phyloP scores from a whole-genome alignment of 148 eudicot genomes.

The Gaultheria prostrata region DNA sequence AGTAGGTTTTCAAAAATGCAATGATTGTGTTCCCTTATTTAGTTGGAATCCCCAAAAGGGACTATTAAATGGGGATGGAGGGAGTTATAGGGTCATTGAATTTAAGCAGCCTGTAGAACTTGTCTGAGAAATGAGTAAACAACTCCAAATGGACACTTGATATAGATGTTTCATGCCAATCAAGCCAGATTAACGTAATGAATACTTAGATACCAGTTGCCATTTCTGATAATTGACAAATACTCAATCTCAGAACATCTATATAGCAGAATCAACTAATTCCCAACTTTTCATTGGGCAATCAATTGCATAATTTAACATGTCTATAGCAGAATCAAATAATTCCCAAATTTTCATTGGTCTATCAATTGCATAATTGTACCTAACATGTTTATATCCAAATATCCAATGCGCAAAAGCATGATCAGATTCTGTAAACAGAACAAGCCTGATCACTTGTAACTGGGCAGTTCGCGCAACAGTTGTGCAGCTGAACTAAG shows the following conservation, averaged over 20 bases:
- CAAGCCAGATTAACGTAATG: not conserved
- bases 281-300: too few relatives aligned
- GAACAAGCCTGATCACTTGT: not conserved
- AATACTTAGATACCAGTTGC: not conserved
- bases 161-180: not conserved
- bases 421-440: not conserved
- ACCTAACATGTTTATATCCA: too few relatives aligned
- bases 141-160: not conserved
- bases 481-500: not conserved
- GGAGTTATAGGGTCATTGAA: not conserved
- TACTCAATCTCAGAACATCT: not conserved
- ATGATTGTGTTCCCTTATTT: too few relatives aligned
- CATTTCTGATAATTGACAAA: not conserved
- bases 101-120: not conserved
- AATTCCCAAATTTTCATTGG: not conserved
- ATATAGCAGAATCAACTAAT: too few relatives aligned
- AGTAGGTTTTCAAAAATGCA: too few relatives aligned
- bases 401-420: not conserved
- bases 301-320: too few relatives aligned
- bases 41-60: too few relatives aligned
- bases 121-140: not conserved
- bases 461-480: not conserved
- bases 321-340: not conserved
- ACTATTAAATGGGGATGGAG: too few relatives aligned
- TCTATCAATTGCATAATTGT: not conserved